These are phyloP conservation scores for Apiospora koreana DNA, from an alignment of 2,329 filamentous ascomycete species.

Conservation along the genomic window DNA sequence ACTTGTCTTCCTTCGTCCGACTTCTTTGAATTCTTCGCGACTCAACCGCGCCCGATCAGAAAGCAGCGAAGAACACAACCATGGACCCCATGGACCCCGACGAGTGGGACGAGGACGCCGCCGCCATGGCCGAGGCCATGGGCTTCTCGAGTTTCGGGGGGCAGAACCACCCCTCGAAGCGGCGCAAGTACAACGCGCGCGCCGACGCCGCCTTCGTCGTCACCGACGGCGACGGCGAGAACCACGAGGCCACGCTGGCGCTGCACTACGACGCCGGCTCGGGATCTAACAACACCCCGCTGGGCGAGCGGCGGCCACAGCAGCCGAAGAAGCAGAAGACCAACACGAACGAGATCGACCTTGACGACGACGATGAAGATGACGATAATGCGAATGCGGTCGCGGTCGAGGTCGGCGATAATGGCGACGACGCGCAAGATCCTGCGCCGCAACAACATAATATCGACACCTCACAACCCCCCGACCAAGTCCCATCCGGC, in stretches of 20 bases:
- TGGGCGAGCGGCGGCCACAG: slow-evolving; percentile 36
- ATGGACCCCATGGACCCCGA: slow-evolving; percentile 23
- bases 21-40: too few species aligned
- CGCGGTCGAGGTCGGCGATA: slow-evolving; percentile 4
- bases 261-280: slow-evolving; percentile 20
- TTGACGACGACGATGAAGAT: slow-evolving; percentile 39
- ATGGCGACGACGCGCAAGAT: slow-evolving; percentile 14
- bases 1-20: too few species aligned
- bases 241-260: slow-evolving; percentile 19
- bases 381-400: slow-evolving; percentile 16
- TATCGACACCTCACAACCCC: slow-evolving; percentile 35
- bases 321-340: slow-evolving; percentile 23
- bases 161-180: slow-evolving; percentile 56
- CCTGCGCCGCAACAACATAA: slow-evolving; percentile 33
- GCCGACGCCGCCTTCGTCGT: slow-evolving; percentile 39
- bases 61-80: not conserved
- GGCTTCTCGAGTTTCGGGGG: slow-evolving; percentile 73
- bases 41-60: too few species aligned
- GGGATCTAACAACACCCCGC: slow-evolving; percentile 39
- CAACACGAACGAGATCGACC: slow-evolving; percentile 47
- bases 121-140: slow-evolving; percentile 67
- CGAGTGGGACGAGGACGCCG: slow-evolving; percentile 37
- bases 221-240: slow-evolving; percentile 29
- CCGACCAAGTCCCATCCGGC: slow-evolving; percentile 25
- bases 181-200: slow-evolving; percentile 65